These are phyloP conservation scores for Neonectria hederae DNA, from an alignment of 2,329 filamentous ascomycete species.

Conservation along the genomic window DNA sequence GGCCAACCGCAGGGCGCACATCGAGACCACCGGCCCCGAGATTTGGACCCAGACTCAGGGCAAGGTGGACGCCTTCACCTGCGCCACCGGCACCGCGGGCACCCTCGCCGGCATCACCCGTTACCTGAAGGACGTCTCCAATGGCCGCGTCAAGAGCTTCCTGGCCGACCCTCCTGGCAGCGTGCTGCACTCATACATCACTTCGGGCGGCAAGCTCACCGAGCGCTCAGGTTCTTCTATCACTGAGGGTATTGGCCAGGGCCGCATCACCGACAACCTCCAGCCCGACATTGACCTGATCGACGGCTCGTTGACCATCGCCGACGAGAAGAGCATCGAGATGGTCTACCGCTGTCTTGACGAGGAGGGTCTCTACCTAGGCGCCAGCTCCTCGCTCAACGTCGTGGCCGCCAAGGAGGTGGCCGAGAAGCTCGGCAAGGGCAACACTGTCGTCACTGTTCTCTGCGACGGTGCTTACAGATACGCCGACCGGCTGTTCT, in stretches of 20 bases:
- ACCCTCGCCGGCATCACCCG: conserved; percentile 89
- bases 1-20: conserved; percentile 91
- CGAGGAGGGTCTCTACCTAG: conserved; percentile 94
- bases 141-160: conserved; percentile 83
- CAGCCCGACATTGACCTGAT: conserved; percentile 83
- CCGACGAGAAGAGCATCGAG: conserved; percentile 93
- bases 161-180: conserved; percentile 94
- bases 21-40: conserved; percentile 96
- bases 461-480: conserved; percentile 97
- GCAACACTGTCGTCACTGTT: conserved; percentile 91
- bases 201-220: conserved; percentile 81
- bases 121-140: conserved; percentile 84
- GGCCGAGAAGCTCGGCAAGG: conserved; percentile 86
- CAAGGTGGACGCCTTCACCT: conserved; percentile 92
- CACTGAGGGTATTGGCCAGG: conserved; percentile 97
- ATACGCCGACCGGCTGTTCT: conserved; percentile 95
- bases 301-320: conserved; percentile 85
- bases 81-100: conserved; percentile 91
- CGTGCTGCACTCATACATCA: conserved; percentile 92
- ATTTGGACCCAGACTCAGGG: conserved; percentile 94
- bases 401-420: conserved; percentile 96
- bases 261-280: conserved; percentile 94
- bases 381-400: conserved; percentile 92
- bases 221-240: conserved; percentile 88
- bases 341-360: conserved; percentile 98